phyloP scores from a whole-genome alignment of 2,329 filamentous ascomycete species.

The Botryotinia convoluta region DNA sequence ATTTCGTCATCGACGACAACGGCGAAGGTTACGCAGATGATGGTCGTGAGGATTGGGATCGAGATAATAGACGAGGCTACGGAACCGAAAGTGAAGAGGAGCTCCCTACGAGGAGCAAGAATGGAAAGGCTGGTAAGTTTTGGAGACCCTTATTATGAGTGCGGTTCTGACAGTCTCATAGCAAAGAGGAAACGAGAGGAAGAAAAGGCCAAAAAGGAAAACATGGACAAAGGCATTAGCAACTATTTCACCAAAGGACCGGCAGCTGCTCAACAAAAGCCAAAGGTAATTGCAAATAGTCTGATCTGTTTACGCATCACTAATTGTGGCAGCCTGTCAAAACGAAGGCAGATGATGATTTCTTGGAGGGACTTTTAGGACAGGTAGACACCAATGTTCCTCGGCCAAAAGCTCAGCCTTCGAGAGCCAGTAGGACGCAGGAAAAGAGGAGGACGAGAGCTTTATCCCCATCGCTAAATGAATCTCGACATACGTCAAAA shows the following conservation, averaged over 20 bases:
- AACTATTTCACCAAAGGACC: slow-evolving; percentile 88
- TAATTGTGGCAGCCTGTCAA: slow-evolving; percentile 57
- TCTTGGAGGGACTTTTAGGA: slow-evolving; percentile 78
- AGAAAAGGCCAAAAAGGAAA: slow-evolving; percentile 79
- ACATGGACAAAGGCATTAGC: slow-evolving; percentile 86
- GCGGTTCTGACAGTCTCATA: slow-evolving; percentile 39
- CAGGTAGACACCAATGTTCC: slow-evolving; percentile 81
- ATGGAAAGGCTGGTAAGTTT: slow-evolving; percentile 42
- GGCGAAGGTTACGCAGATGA: slow-evolving; percentile 96
- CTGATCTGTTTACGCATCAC: slow-evolving; percentile 30
- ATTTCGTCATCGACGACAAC: slow-evolving; percentile 98
- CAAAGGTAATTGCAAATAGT: slow-evolving; percentile 60
- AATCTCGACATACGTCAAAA: slow-evolving; percentile 52
- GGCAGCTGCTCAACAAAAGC: slow-evolving; percentile 64
- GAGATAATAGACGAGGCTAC: slow-evolving; percentile 52
- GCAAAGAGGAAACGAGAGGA: slow-evolving; percentile 87
- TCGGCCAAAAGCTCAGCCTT: slow-evolving; percentile 56
- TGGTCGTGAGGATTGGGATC: slow-evolving; percentile 87
- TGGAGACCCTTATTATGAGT: background rate
- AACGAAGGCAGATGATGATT: slow-evolving; percentile 85
- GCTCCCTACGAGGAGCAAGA: slow-evolving; percentile 48
- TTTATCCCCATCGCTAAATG: slow-evolving; percentile 66
- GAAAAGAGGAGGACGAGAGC: slow-evolving; percentile 76
- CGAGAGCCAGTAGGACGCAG: slow-evolving; percentile 68
- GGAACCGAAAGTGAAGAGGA: slow-evolving; percentile 77